phyloP scores from a whole-genome alignment of 176 grass and related monocot genomes.

The Cenchrus fungigraminus region DNA sequence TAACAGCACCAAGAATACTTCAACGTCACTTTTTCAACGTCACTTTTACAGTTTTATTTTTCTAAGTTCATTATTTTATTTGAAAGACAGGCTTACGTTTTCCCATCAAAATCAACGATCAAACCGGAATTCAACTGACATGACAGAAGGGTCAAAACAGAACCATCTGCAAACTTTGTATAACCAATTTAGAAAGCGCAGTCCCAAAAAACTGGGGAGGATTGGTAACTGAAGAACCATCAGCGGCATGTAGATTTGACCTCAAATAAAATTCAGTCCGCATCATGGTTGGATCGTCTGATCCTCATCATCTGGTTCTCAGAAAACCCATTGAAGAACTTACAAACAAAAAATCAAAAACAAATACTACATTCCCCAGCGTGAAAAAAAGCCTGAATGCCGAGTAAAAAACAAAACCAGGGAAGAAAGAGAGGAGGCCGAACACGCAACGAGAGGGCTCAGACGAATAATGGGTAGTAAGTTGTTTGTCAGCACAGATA shows the following conservation, averaged over 20 bases:
- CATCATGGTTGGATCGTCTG: constrained; percentile 15
- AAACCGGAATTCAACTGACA: no score
- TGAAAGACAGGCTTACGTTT: no score
- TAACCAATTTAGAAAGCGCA: no score
- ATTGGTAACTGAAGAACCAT: constrained; percentile 27
- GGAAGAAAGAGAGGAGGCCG: not conserved
- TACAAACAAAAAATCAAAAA: not conserved
- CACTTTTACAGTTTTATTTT: no score
- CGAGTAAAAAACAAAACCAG: not conserved
- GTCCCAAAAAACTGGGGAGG: not conserved
- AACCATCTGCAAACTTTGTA: no score
- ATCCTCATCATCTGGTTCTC: constrained; percentile 48
- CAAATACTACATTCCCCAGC: not conserved
- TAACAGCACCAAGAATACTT: no score
- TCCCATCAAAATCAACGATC: no score
- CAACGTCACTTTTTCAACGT: no score
- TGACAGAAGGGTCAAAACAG: no score
- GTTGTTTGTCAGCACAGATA: constrained; percentile 51
- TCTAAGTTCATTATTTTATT: no score
- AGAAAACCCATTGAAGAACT: not conserved
- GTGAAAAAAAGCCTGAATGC: not conserved
- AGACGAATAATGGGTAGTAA: constrained; percentile 54
- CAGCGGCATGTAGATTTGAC: constrained; percentile 50
- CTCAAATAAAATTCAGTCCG: constrained; percentile 56
- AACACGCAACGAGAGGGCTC: constrained; percentile 21